Base-by-base conservation (phyloP, 805 yeast genomes). In the Isabelozyma gotoi region DNA sequence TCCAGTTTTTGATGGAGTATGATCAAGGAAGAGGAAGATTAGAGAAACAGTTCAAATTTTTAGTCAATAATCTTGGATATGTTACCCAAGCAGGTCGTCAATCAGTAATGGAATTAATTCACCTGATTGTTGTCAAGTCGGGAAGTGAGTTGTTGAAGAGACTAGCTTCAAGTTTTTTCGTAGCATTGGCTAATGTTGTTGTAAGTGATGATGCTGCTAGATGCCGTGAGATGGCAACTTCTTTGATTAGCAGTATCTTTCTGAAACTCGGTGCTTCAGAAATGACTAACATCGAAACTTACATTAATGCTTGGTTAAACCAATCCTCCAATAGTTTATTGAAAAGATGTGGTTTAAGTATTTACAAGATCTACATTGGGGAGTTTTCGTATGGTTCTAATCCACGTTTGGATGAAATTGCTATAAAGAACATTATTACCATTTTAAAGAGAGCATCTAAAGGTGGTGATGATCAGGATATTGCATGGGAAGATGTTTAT, bases 21-120 rank as follows among this genome's bases (percentile, higher is more conserved):
- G 98, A 96, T 54, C 97, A 92, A 67, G 90, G 98, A 24, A 77
- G 83, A 53, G 90, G 92, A 3, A 78, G 88, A 50, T 62, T 94
- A 38, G 94, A 87, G 49, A 87, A 84, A 53, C 95, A 88, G 50
- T 84, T 92, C 65, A 81, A 84, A 49, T 82, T 85, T 58, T 72
- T 94, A 63, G 86, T 91, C 7, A 80, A 80, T 43, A 94, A 94
- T 60, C 68, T 94, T 49, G 76, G 82, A 18, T 94, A 94, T 59
- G 91, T 95, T 4, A 82, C 96, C 3, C 86, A 86, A 45, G 75
- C 80, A 34, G 99, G 99, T 41, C 75, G 97, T 41, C 84, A 85
- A 51, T 88, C 97, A 0, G 96, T 89, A 2, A 79, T 94, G 87
- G 98, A 94, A 55, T 71, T 92, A 55, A 71, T 92, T 38, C 85